Base-by-base conservation (phyloP, 2,329 filamentous ascomycete species). In the Aspergillus sp. region DNA sequence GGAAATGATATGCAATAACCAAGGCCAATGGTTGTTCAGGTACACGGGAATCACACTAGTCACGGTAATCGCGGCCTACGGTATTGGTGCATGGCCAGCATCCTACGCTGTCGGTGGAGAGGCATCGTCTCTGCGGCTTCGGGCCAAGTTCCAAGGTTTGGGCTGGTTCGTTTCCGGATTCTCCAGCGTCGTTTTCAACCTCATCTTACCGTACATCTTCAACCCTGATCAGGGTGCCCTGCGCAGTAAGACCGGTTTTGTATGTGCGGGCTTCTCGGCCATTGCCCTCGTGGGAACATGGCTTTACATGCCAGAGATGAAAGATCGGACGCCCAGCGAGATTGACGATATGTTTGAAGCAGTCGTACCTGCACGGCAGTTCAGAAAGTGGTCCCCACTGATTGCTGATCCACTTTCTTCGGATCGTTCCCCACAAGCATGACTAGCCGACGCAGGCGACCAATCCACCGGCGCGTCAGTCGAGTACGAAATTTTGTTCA, bases 271-370 rank as follows among this genome's bases (percentile, higher is more conserved):
- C 0, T 63, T 75, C n/a, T 76, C 72, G 62, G 5, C 75, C 0
- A 2, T 78, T 0, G 72, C 64, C 1, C 43, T 67, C 3, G 58
- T 72, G 1, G 49, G 79, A 0, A 77, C 79, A 0, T 87, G 76
- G 73, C 71, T 77, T 10, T 73, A 75, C 38, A 72, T 86, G 0
- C 84, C 85, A 0, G 84, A 87, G 67, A 85, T 84, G 73, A 82
- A 81, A 69, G 80, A 80, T 4, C 70, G 81, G 19, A 80, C 71
- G 1, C 72, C 79, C 0, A 73, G 73, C 39, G 81, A 85, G 65
- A 81, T 86, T 59, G 82, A 85, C 68, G 30, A 57, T 4, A 72
- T 76, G 72, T 76, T 76, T 60, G 69, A 70, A 53, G 39, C 61
- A n/a, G 58, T 43, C 2, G 7, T 72, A 6, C 55, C 64, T 7